Evolutionary conservation across 306 rosid species (phyloP).

Genomic region (Dryas alaskensis): DNA sequence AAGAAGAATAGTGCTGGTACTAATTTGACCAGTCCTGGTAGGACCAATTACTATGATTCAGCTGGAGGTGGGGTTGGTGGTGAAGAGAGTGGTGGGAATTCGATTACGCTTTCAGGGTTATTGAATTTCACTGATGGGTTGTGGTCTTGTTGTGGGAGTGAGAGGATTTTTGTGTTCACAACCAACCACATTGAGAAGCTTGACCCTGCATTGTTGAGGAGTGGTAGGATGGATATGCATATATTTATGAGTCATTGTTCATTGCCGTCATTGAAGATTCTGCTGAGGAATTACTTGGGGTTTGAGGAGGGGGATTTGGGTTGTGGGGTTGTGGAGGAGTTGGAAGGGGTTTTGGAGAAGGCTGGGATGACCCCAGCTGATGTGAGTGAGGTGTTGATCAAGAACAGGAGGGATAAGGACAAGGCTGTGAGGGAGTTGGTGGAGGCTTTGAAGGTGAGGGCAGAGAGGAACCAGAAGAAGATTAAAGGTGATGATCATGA

Average conservation of each 20-base stretch:
- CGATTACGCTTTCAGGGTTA: slow-evolving; percentile 84
- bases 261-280: slow-evolving; percentile 60
- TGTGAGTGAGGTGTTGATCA: slow-evolving; percentile 83
- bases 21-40: background rate
- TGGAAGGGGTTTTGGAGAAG: slow-evolving; percentile 50
- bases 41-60: slow-evolving; percentile 33
- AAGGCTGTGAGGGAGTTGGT: slow-evolving; percentile 56
- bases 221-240: slow-evolving; percentile 99
- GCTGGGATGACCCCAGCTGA: slow-evolving; percentile 94
- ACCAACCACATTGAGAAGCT: slow-evolving; percentile 97
- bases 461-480: slow-evolving; percentile 48
- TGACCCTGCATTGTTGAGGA: slow-evolving; percentile 79
- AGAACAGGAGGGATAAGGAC: slow-evolving; percentile 59
- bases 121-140: slow-evolving; percentile 91
- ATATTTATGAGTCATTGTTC: slow-evolving; percentile 80
- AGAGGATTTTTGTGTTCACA: slow-evolving; percentile 87
- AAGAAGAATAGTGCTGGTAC: slow-evolving; percentile 9
- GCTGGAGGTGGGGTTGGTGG: slow-evolving; percentile 45
- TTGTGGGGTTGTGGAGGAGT: slow-evolving; percentile 16
- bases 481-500: slow-evolving; percentile 8
- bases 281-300: slow-evolving; percentile 67
- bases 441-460: slow-evolving; percentile 53
- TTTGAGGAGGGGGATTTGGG: slow-evolving; percentile 43
- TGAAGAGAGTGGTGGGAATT: slow-evolving; percentile 48
- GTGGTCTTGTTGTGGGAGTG: slow-evolving; percentile 99